Evolutionary conservation across 139 green algal genomes (phyloP).

Genomic region (Trebouxia sp.): DNA sequence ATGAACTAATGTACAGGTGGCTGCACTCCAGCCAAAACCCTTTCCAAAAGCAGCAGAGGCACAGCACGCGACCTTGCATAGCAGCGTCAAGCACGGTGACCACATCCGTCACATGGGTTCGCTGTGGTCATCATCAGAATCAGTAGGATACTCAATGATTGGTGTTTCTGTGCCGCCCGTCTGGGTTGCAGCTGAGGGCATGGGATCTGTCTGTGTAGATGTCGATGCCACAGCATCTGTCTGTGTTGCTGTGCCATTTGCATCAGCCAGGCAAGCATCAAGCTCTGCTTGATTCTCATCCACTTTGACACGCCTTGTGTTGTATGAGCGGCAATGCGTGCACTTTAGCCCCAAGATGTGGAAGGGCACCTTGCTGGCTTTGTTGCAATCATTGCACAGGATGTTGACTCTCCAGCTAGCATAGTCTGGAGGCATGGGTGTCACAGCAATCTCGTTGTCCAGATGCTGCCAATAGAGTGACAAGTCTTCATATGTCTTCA

Average conservation of each 20-base stretch:
- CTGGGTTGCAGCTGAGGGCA: not conserved
- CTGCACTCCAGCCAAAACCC: no score
- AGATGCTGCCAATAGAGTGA: conserved; percentile 58
- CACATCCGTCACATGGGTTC: no score
- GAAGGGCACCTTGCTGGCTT: conserved; percentile 51
- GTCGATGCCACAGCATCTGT: not conserved
- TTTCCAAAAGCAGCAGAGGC: no score
- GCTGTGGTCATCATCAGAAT: no score
- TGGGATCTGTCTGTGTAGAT: not conserved
- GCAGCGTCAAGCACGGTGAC: no score
- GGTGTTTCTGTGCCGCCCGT: not conserved
- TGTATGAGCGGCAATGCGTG: conserved; percentile 71
- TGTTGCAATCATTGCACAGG: conserved; percentile 80
- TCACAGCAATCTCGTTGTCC: conserved; percentile 61
- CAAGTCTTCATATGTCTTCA: conserved; percentile 62
- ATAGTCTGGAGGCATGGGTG: conserved; percentile 73
- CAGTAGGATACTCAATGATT: not conserved
- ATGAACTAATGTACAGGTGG: no score
- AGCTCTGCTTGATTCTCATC: not conserved
- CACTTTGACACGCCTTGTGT: conserved; percentile 64
- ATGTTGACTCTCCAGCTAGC: conserved; percentile 47
- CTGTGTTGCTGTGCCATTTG: not conserved
- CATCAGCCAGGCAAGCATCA: not conserved
- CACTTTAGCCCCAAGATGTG: conserved; percentile 82
- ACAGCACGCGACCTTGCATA: no score